Percentiles rank a stretch among this genome's conserved stretches.
Conservation (phyloP, 768 basidiomycete species). For the Artomyces pyxidatus region DNA sequence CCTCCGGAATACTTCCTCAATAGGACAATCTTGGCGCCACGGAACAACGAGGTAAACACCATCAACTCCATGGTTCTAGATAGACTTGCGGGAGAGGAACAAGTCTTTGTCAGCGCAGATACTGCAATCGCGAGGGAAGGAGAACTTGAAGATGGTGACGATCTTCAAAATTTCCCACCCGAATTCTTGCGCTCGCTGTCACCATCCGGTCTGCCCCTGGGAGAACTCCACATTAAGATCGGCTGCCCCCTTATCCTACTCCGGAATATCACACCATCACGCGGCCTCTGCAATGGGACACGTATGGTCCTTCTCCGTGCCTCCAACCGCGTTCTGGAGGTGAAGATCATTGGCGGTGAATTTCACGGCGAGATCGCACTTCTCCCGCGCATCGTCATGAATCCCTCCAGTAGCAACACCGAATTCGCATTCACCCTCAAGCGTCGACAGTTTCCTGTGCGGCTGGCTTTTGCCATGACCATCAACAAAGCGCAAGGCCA, state of each 20-base stretch:
- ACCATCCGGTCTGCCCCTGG: conserved; percentile 32
- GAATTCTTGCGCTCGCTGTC: conserved; percentile 35
- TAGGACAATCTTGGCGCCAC: conserved; percentile 26
- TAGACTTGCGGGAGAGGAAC: conserved; percentile 15
- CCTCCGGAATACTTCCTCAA: conserved; percentile 28
- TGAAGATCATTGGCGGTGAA: background rate
- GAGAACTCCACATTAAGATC: conserved; percentile 21
- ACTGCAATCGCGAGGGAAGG: background rate
- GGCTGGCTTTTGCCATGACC: conserved; percentile 37
- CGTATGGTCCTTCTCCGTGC: background rate
- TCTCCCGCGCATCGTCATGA: background rate
- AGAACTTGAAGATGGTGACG: conserved; percentile 12
- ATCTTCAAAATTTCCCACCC: conserved; percentile 22
- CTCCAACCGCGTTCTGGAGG: background rate
- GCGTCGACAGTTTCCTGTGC: conserved; percentile 34
- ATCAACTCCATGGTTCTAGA: conserved; percentile 21
- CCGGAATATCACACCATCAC: conserved; percentile 30
- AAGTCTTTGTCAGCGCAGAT: conserved; percentile 17
- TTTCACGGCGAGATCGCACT: background rate
- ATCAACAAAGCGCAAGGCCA: conserved; percentile 46
- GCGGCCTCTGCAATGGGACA: conserved; percentile 30
- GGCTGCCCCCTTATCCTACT: conserved; percentile 33
- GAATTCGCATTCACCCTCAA: conserved; percentile 13
- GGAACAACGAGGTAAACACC: conserved; percentile 29
- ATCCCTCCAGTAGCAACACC: background rate